These are phyloP conservation scores for Dothideomycetes sp. DNA, from an alignment of 2,329 filamentous ascomycete genomes.

Conservation along the genomic window DNA sequence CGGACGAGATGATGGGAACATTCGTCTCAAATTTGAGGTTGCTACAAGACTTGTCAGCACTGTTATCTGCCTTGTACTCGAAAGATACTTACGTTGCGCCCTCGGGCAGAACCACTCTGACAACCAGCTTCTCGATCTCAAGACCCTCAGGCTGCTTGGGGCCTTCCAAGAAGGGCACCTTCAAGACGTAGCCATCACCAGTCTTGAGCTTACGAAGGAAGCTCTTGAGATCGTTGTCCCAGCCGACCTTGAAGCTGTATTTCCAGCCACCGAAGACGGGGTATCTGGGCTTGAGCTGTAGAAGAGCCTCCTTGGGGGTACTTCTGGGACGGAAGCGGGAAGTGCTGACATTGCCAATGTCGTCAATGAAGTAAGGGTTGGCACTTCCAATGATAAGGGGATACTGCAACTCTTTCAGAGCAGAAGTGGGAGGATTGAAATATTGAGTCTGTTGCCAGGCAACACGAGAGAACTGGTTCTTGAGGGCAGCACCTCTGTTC, in stretches of 20 bases:
- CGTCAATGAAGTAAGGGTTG: constrained; percentile 90
- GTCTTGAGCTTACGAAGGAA: constrained; percentile 59
- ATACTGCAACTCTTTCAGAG: constrained; percentile 73
- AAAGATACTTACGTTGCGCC: constrained; percentile 62
- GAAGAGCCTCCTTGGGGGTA: constrained; percentile 53
- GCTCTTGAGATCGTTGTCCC: constrained; percentile 76
- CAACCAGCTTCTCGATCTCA: constrained; percentile 70
- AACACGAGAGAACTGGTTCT: constrained; percentile 43
- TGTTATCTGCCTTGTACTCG: neutral
- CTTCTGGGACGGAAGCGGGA: constrained; percentile 63
- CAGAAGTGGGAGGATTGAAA: constrained; percentile 66
- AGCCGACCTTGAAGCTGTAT: constrained; percentile 92
- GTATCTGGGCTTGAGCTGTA: constrained; percentile 89
- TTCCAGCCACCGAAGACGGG: constrained; percentile 98
- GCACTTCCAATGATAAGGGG: constrained; percentile 69
- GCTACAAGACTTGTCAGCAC: constrained; percentile 41
- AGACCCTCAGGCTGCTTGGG: constrained; percentile 78
- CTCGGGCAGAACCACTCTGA: constrained; percentile 82
- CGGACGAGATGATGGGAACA: constrained; percentile 58
- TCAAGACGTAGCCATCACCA: constrained; percentile 69
- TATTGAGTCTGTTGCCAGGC: constrained; percentile 45
- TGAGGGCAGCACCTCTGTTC: constrained; percentile 70
- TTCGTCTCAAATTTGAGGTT: constrained; percentile 70
- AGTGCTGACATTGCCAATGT: constrained; percentile 94
- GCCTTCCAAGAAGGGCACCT: constrained; percentile 86